Base-by-base conservation (phyloP, 139 green algal species). In the Tetradesmus lagerheimii region DNA sequence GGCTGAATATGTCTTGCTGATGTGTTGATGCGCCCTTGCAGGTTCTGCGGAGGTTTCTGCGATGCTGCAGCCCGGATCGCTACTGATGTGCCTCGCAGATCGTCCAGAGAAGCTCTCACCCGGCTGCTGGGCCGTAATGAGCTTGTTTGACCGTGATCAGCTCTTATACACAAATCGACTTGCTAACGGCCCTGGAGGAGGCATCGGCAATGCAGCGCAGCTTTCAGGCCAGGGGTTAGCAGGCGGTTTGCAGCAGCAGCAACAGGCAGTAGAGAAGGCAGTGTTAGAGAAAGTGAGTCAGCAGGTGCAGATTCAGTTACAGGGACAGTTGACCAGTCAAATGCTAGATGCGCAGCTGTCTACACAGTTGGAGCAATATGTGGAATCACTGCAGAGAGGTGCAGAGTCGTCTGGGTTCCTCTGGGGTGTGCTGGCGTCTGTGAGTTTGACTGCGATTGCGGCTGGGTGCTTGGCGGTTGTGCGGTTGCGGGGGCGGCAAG, bases 11-110 rank as follows among this genome's bases (percentile, higher is more conserved):
- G 12, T 62, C 47, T 62, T 62, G 47, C 47, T 62, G 20, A 11
- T 18, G 20, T 39, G 50, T n/a, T 34, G 41, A 12, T 85, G 79
- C n/a, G 39, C n/a, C 27, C 16, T 47, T 86, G 45, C 80, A 75
- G 45, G 80, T 27, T 75, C 41, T 86, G 80, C 80, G 9, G 80
- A 76, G 27, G 80, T 76, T 11, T 76, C 80, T 31, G 76, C 80
- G 23, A 64, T 86, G 47, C 50, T 86, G 29, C 80, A 86, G 35
- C 34, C 31, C 20, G 80, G 80, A 31, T 86, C 80, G 6, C 45
- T 86, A 31, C 29, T 86, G 45, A 31, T 38, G 34, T 86, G 80
- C 50, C 50, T 86, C 9, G 80, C 80, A 8, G 18, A 18, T 31
- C 31, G 74, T 14, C 25, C 50, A 18, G 80, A 75, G 1, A 43